Evolutionary conservation across 2,329 filamentous ascomycete genomes (phyloP).

Genomic region (Colletotrichum sp.): DNA sequence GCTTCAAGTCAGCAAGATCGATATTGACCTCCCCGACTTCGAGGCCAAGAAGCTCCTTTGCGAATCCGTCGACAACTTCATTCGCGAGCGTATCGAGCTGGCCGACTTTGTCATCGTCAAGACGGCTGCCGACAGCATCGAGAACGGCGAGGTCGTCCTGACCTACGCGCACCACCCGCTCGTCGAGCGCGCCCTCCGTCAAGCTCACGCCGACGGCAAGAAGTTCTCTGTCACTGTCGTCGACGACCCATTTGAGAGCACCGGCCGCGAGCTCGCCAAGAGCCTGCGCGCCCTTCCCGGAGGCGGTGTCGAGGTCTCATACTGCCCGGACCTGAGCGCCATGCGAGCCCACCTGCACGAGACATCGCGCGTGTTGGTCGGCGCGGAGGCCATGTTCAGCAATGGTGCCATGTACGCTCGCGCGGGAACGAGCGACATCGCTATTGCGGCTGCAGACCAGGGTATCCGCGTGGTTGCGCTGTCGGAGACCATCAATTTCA

Average conservation of each 20-base stretch:
- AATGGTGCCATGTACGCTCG: constrained; percentile 91
- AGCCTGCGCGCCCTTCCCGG: constrained; percentile 55
- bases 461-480: constrained; percentile 86
- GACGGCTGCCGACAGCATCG: constrained; percentile 77
- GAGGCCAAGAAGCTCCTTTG: constrained; percentile 75
- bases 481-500: constrained; percentile 96
- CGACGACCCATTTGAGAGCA: constrained; percentile 67
- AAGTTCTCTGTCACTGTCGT: constrained; percentile 85
- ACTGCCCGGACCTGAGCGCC: constrained; percentile 78
- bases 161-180: constrained; percentile 88
- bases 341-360: constrained; percentile 74
- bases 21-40: constrained; percentile 82
- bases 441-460: constrained; percentile 78
- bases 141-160: constrained; percentile 80
- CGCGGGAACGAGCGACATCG: constrained; percentile 85
- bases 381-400: constrained; percentile 93
- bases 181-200: constrained; percentile 80
- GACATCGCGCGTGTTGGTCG: constrained; percentile 79
- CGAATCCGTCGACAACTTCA: constrained; percentile 85
- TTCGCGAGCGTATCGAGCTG: constrained; percentile 86
- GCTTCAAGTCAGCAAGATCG: constrained; percentile 87
- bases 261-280: constrained; percentile 67
- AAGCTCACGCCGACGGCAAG: constrained; percentile 73
- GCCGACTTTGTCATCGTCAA: constrained; percentile 86
- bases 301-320: constrained; percentile 75